These are phyloP conservation scores for Vanderwaltozyma verrucispora DNA, from an alignment of 805 yeast species.

Conservation along the genomic window DNA sequence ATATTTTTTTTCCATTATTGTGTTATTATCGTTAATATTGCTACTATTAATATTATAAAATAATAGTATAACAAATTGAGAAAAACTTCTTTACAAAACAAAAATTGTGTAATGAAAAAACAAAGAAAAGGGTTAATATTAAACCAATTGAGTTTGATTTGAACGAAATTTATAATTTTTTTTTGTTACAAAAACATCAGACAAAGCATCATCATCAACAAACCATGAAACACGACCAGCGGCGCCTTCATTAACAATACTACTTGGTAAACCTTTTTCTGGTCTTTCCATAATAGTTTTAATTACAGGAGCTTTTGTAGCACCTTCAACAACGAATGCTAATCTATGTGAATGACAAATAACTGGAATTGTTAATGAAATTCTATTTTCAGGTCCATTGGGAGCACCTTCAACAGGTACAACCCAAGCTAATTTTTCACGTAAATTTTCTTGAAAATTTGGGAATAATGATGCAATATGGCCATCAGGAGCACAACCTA, in stretches of 20 bases:
- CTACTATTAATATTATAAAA: too few relatives aligned
- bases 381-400: conserved; percentile 73
- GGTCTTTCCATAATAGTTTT: conserved; percentile 93
- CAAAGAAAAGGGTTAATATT: neutral
- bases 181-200: conserved; percentile 48
- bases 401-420: conserved; percentile 91
- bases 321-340: conserved; percentile 92
- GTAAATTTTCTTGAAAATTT: conserved; percentile 65
- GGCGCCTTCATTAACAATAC: conserved; percentile 91
- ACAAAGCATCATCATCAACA: conserved; percentile 87
- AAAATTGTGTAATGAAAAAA: too few relatives aligned
- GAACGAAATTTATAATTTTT: conserved; percentile 21
- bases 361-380: conserved; percentile 87
- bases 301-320: conserved; percentile 86
- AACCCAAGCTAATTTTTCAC: conserved; percentile 93
- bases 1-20: too few relatives aligned
- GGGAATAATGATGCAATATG: conserved; percentile 97
- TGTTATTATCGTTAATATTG: too few relatives aligned
- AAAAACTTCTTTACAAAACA: too few relatives aligned
- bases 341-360: conserved; percentile 89
- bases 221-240: conserved; percentile 97
- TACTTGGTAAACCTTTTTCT: conserved; percentile 89
- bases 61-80: too few relatives aligned
- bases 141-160: neutral
- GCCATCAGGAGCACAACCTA: conserved; percentile 99